Evolutionary conservation across 1,139 yeast species (phyloP), one percentile per base, ranked within the genome.

Genomic region (Yamadazyma oceani): DNA sequence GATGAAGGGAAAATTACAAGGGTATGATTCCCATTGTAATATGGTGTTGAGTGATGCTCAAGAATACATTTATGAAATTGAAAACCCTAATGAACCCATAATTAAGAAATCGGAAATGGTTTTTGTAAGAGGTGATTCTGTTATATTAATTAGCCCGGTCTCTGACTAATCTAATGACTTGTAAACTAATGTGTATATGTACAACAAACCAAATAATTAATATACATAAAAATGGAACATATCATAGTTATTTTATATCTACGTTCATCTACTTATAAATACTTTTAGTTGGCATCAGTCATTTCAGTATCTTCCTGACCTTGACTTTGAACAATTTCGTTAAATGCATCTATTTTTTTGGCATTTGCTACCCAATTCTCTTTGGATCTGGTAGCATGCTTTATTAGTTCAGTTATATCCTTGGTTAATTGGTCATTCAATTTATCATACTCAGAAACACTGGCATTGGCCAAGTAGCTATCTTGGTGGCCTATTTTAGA

Each of bases 11-110:
- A 81, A 80, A 49, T 73, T 94, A 40, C 98, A 92, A 58, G 97
- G 96, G 1, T 92, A 87, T 62, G 97, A 92, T 62, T 85, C 95
- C 35, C 97, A 92, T 63, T 92, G 97, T 63, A 92, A 94, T 60
- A 81, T 94, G 76, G 96, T 92, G 30, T 75, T 92, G 50, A 89
- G 97, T 53, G 96, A 94, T 51, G 97, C 96, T 3, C 77, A 76
- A 43, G 99, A 92, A 57, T 85, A 85, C 8, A 80, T 90, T 36
- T 86, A 78, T 55, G 70, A 71, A 26, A 57, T 79, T 26, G 76
- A 70, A 27, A 81, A 72, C 5, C 61, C 61, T n/a, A 74, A 60
- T 4, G 60, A 69, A 16, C 84, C 82, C 31, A 44, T 48, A 19
- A 58, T 60, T 24, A 87, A 86, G 57, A 71, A 73, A 43, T 78